These are phyloP conservation scores for Globisporangium splendens DNA, from an alignment of 352 stramenopile species.

Conservation along the genomic window DNA sequence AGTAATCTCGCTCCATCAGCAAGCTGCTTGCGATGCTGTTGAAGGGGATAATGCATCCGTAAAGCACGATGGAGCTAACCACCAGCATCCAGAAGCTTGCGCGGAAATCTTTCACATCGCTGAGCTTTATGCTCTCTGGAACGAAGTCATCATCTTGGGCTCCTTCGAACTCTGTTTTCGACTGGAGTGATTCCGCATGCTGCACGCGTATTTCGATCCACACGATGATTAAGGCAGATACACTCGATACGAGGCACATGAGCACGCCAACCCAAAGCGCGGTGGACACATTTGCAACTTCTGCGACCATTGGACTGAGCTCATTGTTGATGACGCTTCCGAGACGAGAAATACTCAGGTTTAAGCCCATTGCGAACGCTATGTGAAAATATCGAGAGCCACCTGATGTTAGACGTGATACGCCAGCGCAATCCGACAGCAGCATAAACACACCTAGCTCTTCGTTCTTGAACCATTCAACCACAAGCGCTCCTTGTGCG, in stretches of 20 bases:
- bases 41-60: conserved; percentile 92
- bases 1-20: conserved; percentile 90
- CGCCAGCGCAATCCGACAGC: no score
- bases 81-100: conserved; percentile 87
- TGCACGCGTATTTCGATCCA: conserved; percentile 75
- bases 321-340: conserved; percentile 93
- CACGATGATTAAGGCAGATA: conserved; percentile 74
- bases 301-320: conserved; percentile 77
- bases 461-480: conserved; percentile 92
- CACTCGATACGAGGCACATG: conserved; percentile 73
- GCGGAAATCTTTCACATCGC: conserved; percentile 74
- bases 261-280: conserved; percentile 86
- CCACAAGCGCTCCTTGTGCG: conserved; percentile 87
- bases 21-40: conserved; percentile 92
- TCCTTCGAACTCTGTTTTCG: conserved; percentile 6
- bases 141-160: conserved; percentile 15
- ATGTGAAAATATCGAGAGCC: neutral
- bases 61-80: conserved; percentile 89
- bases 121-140: conserved; percentile 44
- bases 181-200: conserved; percentile 13
- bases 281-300: conserved; percentile 47
- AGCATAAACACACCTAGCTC: conserved; percentile 56
- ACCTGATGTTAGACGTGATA: neutral
- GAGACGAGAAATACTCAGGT: conserved; percentile 85
- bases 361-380: conserved; percentile 90